A percentile compares a stretch with the other conserved stretches of the same genome.
These are phyloP conservation scores for Lycium barbarum DNA, from an alignment of 257 asterid species.

Conservation along the genomic window DNA sequence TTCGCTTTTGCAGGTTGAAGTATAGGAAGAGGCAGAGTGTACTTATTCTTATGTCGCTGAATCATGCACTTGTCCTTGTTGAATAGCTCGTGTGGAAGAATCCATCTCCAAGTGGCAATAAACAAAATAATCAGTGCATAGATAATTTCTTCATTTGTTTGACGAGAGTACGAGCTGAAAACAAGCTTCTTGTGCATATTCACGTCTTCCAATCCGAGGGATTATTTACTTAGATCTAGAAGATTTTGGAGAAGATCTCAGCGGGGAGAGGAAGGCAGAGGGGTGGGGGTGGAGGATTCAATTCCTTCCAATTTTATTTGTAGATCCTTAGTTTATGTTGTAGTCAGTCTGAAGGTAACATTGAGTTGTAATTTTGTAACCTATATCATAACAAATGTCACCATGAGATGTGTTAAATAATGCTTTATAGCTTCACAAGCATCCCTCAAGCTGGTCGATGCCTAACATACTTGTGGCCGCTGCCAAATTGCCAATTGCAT, in stretches of 20 bases:
- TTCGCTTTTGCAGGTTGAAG: constrained; percentile 26
- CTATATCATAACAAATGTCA: neutral
- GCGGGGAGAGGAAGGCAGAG: constrained; percentile 27
- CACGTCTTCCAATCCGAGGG: neutral
- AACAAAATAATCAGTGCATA: constrained; percentile 19
- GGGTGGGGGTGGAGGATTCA: constrained; percentile 24
- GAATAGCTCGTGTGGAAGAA: constrained; percentile 18
- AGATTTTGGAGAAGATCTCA: neutral
- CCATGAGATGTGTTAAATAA: constrained; percentile 25
- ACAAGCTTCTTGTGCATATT: constrained; percentile 37
- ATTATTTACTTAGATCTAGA: constrained; percentile 21
- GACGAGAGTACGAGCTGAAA: constrained; percentile 25
- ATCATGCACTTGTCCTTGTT: constrained; percentile 27
- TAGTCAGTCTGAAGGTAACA: neutral
- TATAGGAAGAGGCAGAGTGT: constrained; percentile 28
- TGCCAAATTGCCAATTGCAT: constrained; percentile 11
- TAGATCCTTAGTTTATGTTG: constrained; percentile 6
- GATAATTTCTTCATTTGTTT: constrained; percentile 32
- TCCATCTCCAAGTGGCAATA: constrained; percentile 18
- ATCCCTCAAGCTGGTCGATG: constrained; percentile 6
- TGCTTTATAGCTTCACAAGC: constrained; percentile 5
- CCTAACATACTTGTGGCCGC: constrained; percentile 8
- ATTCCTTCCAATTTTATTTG: constrained; percentile 15
- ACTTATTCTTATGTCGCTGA: constrained; percentile 28
- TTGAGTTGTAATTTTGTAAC: constrained; percentile 34